phyloP scores from a whole-genome alignment of 768 basidiomycete genomes.

The Trametes meyenii region DNA sequence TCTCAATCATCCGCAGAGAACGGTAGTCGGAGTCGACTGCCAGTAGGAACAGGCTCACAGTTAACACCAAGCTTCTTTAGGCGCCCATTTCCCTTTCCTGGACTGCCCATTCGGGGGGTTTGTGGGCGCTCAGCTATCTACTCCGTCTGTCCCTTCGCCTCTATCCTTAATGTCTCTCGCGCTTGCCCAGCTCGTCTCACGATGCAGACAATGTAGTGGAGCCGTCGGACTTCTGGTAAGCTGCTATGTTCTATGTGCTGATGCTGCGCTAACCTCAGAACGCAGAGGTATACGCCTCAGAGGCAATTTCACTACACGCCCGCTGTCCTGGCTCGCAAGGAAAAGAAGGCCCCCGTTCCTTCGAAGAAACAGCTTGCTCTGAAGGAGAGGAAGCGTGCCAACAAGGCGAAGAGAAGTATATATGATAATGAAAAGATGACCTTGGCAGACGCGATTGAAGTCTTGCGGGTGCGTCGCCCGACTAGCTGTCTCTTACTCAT shows the following conservation, averaged over 20 bases:
- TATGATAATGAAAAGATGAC: conserved; percentile 70
- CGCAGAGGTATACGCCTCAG: conserved; percentile 17
- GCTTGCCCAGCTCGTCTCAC: conserved; percentile 17
- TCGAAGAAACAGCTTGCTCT: conserved; percentile 69
- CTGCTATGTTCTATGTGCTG: no score
- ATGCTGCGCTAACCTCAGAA: not conserved
- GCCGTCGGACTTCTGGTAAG: conserved; percentile 4
- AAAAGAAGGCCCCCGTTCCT: conserved; percentile 52
- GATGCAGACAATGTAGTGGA: conserved; percentile 23
- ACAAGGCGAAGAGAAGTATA: conserved; percentile 53
- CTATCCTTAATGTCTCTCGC: conserved; percentile 15
- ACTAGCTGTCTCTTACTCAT: conserved; percentile 1
- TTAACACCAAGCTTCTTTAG: no score
- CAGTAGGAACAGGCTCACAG: no score
- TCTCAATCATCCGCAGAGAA: no score
- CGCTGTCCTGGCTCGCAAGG: conserved; percentile 49
- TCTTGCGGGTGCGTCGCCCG: conserved; percentile 67
- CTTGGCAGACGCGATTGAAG: conserved; percentile 64
- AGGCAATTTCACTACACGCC: conserved; percentile 59
- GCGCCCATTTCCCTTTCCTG: conserved; percentile 10
- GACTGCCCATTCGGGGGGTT: not conserved
- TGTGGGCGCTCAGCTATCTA: conserved; percentile 10
- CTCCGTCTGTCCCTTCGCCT: conserved; percentile 8
- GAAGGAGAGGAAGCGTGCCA: conserved; percentile 60
- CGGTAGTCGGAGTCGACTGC: no score